Evolutionary conservation across 176 grass and related monocot species (phyloP).

Genomic region (Puya raimondii): DNA sequence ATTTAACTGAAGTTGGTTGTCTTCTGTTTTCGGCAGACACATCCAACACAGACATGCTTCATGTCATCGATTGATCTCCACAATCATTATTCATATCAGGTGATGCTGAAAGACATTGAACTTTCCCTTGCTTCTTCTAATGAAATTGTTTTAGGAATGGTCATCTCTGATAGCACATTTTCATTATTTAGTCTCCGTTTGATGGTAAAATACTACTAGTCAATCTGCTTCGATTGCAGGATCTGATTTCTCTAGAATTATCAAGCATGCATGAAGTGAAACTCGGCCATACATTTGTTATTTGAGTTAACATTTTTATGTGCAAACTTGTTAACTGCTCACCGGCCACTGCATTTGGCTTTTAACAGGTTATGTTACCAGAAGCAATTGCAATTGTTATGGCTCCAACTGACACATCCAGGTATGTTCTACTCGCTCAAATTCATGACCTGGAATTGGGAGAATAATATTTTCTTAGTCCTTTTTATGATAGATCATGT

Average conservation of each 20-base stretch:
- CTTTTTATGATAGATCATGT: slow-evolving; percentile 2
- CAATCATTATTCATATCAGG: slow-evolving; percentile 99
- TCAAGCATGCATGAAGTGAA: neutral
- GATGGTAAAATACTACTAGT: neutral
- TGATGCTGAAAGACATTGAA: slow-evolving; percentile 29
- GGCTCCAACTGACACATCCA: slow-evolving; percentile 93
- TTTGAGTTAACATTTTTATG: neutral
- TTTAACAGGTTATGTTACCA: slow-evolving; percentile 88
- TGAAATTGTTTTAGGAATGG: slow-evolving; percentile 13
- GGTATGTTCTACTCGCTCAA: slow-evolving; percentile 37
- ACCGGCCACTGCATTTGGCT: slow-evolving; percentile 10
- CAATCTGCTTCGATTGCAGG: neutral
- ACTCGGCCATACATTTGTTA: neutral
- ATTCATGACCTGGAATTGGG: neutral
- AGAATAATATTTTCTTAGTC: neutral
- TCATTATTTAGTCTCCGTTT: slow-evolving; percentile 2
- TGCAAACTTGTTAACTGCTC: slow-evolving; percentile 11
- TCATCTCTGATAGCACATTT: neutral
- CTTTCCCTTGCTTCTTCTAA: neutral
- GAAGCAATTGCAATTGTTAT: slow-evolving; percentile 99
- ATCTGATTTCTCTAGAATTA: no score
- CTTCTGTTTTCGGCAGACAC: slow-evolving; percentile 57
- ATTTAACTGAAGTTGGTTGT: neutral
- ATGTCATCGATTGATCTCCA: slow-evolving; percentile 99
- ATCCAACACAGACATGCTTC: slow-evolving; percentile 98